These are phyloP conservation scores for Periconia sp. DNA, from an alignment of 2,329 filamentous ascomycete genomes.

Conservation along the genomic window DNA sequence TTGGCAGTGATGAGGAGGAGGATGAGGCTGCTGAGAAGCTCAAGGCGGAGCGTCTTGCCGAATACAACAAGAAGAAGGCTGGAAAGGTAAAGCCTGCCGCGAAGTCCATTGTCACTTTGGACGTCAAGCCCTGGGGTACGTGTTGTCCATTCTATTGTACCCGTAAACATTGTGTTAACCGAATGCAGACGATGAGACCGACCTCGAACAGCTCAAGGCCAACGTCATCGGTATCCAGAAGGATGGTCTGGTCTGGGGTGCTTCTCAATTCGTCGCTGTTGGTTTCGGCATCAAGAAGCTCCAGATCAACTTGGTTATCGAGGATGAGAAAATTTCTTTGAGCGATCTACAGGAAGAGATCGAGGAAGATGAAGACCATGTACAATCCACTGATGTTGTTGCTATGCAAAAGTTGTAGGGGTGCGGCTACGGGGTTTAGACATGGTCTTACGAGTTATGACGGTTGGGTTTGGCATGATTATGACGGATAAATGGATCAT, in stretches of 20 bases:
- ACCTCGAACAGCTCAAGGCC: constrained; percentile 80
- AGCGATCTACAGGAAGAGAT: constrained; percentile 88
- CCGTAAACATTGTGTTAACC: constrained; percentile 18
- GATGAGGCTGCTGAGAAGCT: constrained; percentile 75
- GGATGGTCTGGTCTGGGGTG: constrained; percentile 96
- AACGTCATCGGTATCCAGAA: constrained; percentile 81
- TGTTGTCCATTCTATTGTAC: constrained; percentile 18
- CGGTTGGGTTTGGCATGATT: constrained; percentile 15
- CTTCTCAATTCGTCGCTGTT: constrained; percentile 82
- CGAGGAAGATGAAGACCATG: constrained; percentile 84
- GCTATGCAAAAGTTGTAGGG: constrained; percentile 47
- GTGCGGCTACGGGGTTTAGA: not conserved
- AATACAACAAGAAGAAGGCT: constrained; percentile 97
- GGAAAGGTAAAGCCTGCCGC: constrained; percentile 87
- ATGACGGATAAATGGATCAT: constrained; percentile 20
- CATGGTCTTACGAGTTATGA: constrained; percentile 17
- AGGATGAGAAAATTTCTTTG: constrained; percentile 93
- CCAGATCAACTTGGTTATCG: constrained; percentile 96
- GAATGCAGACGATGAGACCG: constrained; percentile 79
- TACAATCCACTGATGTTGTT: constrained; percentile 94
- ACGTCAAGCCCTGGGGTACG: constrained; percentile 99
- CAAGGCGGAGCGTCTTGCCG: constrained; percentile 86
- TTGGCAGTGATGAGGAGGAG: constrained; percentile 77
- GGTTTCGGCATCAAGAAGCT: constrained; percentile 99
- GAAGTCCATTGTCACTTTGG: constrained; percentile 94